phyloP scores from a whole-genome alignment of 495 filamentous ascomycete species.

The Emericellopsis terricola region DNA sequence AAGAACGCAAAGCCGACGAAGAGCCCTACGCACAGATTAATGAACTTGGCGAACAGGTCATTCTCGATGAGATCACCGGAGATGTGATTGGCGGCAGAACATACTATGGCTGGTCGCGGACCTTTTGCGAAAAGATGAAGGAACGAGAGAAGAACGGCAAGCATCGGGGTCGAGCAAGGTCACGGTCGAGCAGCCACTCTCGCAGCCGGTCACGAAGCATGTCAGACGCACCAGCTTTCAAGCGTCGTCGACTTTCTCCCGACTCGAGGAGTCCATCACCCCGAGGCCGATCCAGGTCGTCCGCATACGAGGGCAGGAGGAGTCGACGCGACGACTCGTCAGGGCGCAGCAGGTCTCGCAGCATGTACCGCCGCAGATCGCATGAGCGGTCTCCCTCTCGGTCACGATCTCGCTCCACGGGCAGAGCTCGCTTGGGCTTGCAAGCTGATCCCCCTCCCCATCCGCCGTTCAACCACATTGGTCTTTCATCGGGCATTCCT shows the following conservation, averaged over 20 bases:
- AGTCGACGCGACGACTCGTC: constrained; percentile 15
- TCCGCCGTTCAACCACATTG: not conserved
- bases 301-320: constrained; percentile 27
- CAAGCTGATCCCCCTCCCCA: not conserved
- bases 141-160: constrained; percentile 5
- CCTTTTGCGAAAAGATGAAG: constrained; percentile 72
- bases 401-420: constrained; percentile 29
- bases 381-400: constrained; percentile 12
- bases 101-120: constrained; percentile 75
- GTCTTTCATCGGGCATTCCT: not conserved
- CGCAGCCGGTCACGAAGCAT: constrained; percentile 5
- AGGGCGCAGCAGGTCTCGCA: constrained; percentile 27
- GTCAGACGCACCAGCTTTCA: constrained; percentile 11
- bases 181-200: constrained; percentile 16
- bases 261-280: constrained; percentile 7
- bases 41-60: constrained; percentile 50
- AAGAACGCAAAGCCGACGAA: constrained; percentile 15
- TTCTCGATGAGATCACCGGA: constrained; percentile 40
- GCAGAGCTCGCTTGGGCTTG: constrained; percentile 9
- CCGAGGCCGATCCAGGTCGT: constrained; percentile 9
- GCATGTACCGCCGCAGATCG: constrained; percentile 7
- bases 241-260: constrained; percentile 14
- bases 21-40: constrained; percentile 37
- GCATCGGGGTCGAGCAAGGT: constrained; percentile 12
- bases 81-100: constrained; percentile 44